Conservation (phyloP, 2,329 filamentous ascomycete genomes). For the Pestalotiopsis sp. region DNA sequence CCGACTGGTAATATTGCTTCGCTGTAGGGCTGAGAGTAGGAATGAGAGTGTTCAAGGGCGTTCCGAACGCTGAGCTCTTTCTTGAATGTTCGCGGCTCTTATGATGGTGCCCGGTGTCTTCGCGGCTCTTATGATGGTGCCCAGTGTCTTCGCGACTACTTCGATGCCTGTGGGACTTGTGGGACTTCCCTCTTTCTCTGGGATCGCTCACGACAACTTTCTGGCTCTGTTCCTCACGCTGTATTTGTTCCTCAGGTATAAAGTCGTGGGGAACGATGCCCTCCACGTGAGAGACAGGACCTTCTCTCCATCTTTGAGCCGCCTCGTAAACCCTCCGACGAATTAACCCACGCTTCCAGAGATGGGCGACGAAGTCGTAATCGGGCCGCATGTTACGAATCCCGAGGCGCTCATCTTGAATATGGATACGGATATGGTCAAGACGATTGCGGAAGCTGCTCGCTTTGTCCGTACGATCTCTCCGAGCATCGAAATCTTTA, state of each 20-base stretch:
- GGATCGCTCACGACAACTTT: neutral
- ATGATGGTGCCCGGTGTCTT: no score
- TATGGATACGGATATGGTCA: constrained; percentile 52
- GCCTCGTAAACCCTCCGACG: constrained; percentile 4
- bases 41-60: no score
- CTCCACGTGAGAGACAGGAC: neutral
- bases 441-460: constrained; percentile 44
- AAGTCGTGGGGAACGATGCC: neutral
- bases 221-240: neutral
- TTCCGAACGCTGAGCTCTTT: no score
- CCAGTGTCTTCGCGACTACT: no score
- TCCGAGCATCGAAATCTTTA: constrained; percentile 30
- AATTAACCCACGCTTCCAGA: constrained; percentile 19
- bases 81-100: no score
- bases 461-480: constrained; percentile 13
- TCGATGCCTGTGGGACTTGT: no score
- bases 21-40: no score
- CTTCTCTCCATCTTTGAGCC: neutral
- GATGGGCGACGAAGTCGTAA: constrained; percentile 84
- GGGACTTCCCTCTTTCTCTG: no score
- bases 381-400: constrained; percentile 73
- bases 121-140: no score
- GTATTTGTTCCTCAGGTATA: neutral
- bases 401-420: constrained; percentile 30
- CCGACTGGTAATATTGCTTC: no score